phyloP scores from a whole-genome alignment of 495 filamentous ascomycete species.

The Recurvomyces mirabilis region DNA sequence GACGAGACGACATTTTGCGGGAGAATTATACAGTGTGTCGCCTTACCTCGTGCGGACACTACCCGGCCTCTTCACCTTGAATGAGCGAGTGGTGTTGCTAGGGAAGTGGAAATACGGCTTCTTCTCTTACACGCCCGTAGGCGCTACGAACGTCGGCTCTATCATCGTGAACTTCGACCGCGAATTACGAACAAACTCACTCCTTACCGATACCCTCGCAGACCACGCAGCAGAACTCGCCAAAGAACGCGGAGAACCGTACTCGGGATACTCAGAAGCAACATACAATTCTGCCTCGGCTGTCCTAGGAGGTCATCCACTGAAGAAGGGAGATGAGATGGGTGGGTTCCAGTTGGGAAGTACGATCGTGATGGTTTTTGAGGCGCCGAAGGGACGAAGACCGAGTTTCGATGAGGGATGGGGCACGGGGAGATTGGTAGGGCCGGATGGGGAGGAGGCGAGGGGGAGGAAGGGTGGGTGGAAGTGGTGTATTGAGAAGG shows the following conservation, averaged over 20 bases:
- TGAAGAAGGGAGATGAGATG: constrained; percentile 89
- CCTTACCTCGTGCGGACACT: constrained; percentile 87
- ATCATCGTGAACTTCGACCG: constrained; percentile 96
- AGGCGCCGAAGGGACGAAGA: constrained; percentile 62
- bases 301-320: constrained; percentile 69
- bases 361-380: constrained; percentile 92
- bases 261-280: constrained; percentile 80
- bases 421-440: constrained; percentile 17
- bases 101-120: constrained; percentile 96
- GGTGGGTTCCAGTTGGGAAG: constrained; percentile 95
- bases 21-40: constrained; percentile 87
- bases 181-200: constrained; percentile 84
- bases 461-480: constrained; percentile 54
- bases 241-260: constrained; percentile 60
- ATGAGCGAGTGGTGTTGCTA: constrained; percentile 88
- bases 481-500: constrained; percentile 71
- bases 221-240: constrained; percentile 72
- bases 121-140: constrained; percentile 90
- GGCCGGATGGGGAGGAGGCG: no score
- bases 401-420: constrained; percentile 56
- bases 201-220: constrained; percentile 80
- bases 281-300: constrained; percentile 69
- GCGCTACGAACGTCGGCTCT: constrained; percentile 95
- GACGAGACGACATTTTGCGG: constrained; percentile 84
- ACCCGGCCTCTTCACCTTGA: constrained; percentile 88